phyloP scores from a whole-genome alignment of 2,329 filamentous ascomycete species.

The Colletotrichum viniferum region DNA sequence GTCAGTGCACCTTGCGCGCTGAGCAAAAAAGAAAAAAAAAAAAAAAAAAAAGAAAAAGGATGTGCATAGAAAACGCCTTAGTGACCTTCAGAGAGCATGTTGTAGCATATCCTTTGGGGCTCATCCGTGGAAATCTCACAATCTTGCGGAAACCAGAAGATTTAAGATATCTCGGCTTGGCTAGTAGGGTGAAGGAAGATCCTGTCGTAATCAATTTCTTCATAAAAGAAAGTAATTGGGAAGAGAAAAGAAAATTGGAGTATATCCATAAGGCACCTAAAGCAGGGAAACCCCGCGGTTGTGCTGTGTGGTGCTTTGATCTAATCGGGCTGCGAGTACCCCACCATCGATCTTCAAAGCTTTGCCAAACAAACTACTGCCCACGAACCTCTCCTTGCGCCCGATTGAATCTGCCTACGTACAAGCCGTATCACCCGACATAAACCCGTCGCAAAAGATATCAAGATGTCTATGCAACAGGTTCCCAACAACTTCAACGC shows the following conservation, averaged over 20 bases:
- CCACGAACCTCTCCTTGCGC: not conserved
- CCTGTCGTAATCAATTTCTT: not conserved
- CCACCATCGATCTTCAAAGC: constrained; percentile 6
- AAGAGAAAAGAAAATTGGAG: not conserved
- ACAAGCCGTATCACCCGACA: not conserved
- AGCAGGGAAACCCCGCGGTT: constrained; percentile 2
- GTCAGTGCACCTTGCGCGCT: not conserved
- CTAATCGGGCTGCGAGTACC: not conserved
- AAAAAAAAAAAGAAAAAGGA: not conserved
- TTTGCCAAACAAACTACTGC: not conserved
- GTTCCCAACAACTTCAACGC: constrained; percentile 64
- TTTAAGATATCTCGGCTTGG: not conserved
- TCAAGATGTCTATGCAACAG: constrained; percentile 3
- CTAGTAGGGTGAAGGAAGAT: not conserved
- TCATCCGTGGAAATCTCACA: not conserved
- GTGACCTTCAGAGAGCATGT: not conserved
- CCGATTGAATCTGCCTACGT: not conserved
- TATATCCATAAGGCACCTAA: not conserved
- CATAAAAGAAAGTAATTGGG: not conserved
- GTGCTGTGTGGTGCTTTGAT: not conserved
- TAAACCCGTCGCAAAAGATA: not conserved
- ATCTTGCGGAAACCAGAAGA: not conserved
- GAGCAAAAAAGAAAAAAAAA: not conserved
- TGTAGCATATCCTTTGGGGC: not conserved
- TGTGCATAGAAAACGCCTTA: not conserved